Conservation (phyloP, 1,284 basidiomycete genomes). For the Fomitopsis schrenkii region DNA sequence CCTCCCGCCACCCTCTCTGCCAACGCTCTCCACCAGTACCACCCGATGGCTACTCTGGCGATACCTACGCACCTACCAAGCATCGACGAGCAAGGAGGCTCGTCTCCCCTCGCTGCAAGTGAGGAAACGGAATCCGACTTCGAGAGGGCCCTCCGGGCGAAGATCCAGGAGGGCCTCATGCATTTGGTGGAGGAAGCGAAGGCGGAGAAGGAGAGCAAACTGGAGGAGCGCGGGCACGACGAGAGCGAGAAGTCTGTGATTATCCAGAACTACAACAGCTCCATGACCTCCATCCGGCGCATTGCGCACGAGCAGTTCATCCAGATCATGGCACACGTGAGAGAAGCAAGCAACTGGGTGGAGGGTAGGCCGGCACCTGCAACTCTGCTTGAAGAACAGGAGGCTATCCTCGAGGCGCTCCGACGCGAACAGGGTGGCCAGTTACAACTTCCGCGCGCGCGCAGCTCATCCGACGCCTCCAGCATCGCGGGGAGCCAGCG, state of each 20-base stretch:
- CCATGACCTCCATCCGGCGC: constrained; percentile 31
- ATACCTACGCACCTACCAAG: constrained; percentile 20
- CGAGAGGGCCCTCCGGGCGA: constrained; percentile 38
- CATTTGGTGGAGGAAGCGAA: constrained; percentile 47
- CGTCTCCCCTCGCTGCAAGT: constrained; percentile 24
- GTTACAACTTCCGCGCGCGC: constrained; percentile 2
- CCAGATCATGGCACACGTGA: constrained; percentile 24
- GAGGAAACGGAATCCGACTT: constrained; percentile 51
- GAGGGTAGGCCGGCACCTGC: constrained; percentile 19
- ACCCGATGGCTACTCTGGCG: not conserved
- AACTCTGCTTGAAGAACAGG: constrained; percentile 24
- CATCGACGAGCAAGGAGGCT: constrained; percentile 15
- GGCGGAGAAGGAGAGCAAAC: constrained; percentile 34
- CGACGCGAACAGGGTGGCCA: constrained; percentile 17
- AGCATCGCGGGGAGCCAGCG: constrained; percentile 8
- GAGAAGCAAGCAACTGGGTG: constrained; percentile 7
- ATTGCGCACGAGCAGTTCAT: constrained; percentile 27
- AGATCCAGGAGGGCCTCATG: constrained; percentile 41
- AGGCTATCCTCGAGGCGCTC: constrained; percentile 27
- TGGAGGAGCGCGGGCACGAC: constrained; percentile 27
- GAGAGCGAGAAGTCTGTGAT: constrained; percentile 27
- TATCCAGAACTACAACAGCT: constrained; percentile 32
- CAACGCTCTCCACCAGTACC: not conserved
- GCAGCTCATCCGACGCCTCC: constrained; percentile 1
- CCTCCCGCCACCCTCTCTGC: not conserved